Percentiles rank a stretch among this genome's conserved stretches.
These are phyloP conservation scores for Endocladia muricata DNA, from an alignment of 31 red algal genomes.

Conservation along the genomic window DNA sequence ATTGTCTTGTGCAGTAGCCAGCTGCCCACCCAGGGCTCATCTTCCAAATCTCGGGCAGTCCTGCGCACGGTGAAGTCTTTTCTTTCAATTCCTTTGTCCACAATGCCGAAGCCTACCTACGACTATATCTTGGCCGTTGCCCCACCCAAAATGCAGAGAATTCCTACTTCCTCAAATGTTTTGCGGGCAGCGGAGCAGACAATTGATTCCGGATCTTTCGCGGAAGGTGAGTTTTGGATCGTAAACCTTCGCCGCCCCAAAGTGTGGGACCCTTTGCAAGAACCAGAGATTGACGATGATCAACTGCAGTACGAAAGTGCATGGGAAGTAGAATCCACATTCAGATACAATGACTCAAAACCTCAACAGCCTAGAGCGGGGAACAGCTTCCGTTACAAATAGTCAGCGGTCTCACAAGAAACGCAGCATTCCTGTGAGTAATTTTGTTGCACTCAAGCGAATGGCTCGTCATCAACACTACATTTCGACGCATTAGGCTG, in stretches of 20 bases:
- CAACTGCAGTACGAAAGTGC: conserved; percentile 43
- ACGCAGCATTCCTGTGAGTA: too few species aligned
- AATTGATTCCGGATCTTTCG: conserved; percentile 48
- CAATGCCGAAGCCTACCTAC: conserved; percentile 14
- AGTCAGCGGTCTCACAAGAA: too few species aligned
- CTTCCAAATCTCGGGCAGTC: conserved; percentile 30
- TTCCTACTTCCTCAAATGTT: conserved; percentile 30
- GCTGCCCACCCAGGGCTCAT: conserved; percentile 30
- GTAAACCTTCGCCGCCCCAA: conserved; percentile 33
- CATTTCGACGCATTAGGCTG: too few species aligned
- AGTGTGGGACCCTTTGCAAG: conserved; percentile 47
- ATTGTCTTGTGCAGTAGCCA: conserved; percentile 69
- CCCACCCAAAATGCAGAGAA: conserved; percentile 63
- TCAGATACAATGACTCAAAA: conserved; percentile 47
- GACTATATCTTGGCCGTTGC: conserved; percentile 58
- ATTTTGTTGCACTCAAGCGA: too few species aligned
- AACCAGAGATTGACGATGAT: conserved; percentile 54
- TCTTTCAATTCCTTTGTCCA: conserved; percentile 20
- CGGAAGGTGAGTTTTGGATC: conserved; percentile 59
- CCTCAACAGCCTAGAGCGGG: too few species aligned
- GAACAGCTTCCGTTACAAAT: too few species aligned
- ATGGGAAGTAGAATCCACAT: conserved; percentile 27
- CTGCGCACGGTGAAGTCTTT: conserved; percentile 52
- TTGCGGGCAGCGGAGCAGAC: conserved; percentile 26
- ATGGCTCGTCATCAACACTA: too few species aligned